Percentiles rank a stretch among this genome's conserved stretches.
Conservation (phyloP, 1,139 yeast genomes). For the Starmera stellimalicola region DNA sequence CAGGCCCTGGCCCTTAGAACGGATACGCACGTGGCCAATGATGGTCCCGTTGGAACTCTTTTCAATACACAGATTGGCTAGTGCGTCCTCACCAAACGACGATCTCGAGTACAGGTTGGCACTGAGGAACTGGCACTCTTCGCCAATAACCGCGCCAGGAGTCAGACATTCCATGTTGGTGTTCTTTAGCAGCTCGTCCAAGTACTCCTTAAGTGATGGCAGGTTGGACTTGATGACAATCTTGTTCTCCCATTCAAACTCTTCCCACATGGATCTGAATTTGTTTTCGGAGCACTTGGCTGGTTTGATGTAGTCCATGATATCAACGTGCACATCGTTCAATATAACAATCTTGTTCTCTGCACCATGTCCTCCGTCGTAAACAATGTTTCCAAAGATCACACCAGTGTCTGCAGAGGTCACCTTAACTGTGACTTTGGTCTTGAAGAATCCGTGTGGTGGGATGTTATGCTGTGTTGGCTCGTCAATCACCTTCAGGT, state of each 20-base stretch:
- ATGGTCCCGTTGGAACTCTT: slow-evolving; percentile 67
- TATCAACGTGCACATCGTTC: slow-evolving; percentile 92
- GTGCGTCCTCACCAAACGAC: slow-evolving; percentile 94
- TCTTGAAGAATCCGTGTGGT: slow-evolving; percentile 90
- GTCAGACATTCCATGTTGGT: slow-evolving; percentile 95
- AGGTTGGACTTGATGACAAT: slow-evolving; percentile 76
- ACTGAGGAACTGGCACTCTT: slow-evolving; percentile 85
- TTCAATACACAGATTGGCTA: slow-evolving; percentile 93
- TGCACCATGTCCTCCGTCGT: slow-evolving; percentile 92
- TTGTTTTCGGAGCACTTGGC: slow-evolving; percentile 80
- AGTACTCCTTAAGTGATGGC: slow-evolving; percentile 64
- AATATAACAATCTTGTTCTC: slow-evolving; percentile 86
- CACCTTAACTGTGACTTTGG: slow-evolving; percentile 85
- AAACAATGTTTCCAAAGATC: slow-evolving; percentile 92
- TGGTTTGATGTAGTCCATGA: slow-evolving; percentile 96
- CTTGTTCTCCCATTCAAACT: slow-evolving; percentile 99
- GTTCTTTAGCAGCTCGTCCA: slow-evolving; percentile 67
- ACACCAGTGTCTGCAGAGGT: slow-evolving; percentile 97
- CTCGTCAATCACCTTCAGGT: slow-evolving; percentile 86
- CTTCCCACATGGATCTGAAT: slow-evolving; percentile 98
- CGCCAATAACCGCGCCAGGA: slow-evolving; percentile 79
- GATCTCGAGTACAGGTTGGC: slow-evolving; percentile 92
- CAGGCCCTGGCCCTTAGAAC: slow-evolving; percentile 97
- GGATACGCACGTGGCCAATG: slow-evolving; percentile 90
- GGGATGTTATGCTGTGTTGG: slow-evolving; percentile 92